Base-by-base conservation (phyloP, 495 filamentous ascomycete genomes). In the Penicillium turbatum region DNA sequence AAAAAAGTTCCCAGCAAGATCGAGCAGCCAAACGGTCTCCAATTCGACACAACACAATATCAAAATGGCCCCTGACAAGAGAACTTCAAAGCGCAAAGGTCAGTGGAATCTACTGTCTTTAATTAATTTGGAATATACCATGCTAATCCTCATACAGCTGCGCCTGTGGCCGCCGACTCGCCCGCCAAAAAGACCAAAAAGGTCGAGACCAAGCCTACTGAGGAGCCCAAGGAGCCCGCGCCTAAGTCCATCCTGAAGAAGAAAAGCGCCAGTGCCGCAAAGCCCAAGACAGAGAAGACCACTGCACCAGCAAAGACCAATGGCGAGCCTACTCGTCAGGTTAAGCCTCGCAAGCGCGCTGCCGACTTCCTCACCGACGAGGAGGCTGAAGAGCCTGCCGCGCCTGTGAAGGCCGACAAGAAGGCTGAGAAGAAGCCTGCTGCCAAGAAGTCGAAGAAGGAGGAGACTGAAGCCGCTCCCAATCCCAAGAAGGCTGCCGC, bases 31-130 rank as follows among this genome's bases (percentile, higher is more conserved):
- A 60, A 38, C 59, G 59, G 48, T 40, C 41, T 69, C 53, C 60
- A 55, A 63, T 59, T 59, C 43, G 12, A 46, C 51, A 53, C 49
- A 41, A 42, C 34, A 55, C 50, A 54, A 56, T 47, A 45, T 41
- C 43, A 73, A 61, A 71, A 90, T 90, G 87, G 84, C 86, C 30
- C 80, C 84, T 47, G 86, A 86, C 63, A 76, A 79, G 53, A 85
- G 84, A 55, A 77, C 75, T 51, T 87, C 82, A 64, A 90, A 90
- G 75, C 78, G 84, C 65, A 91, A 89, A 76, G 80, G 88, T 88
- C 76, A 48, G 73, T 69, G 1, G 26, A 27, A 21, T 29, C 53
- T 32, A 17, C 35, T 31, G 43, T 35, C 32, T 38, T 36, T 42
- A 6, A 24, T 52, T 48, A 29, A 1, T 29, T 32, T 15, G 35